phyloP scores from a whole-genome alignment of 1,284 basidiomycete genomes.

The Malassezia yamatoensis region DNA sequence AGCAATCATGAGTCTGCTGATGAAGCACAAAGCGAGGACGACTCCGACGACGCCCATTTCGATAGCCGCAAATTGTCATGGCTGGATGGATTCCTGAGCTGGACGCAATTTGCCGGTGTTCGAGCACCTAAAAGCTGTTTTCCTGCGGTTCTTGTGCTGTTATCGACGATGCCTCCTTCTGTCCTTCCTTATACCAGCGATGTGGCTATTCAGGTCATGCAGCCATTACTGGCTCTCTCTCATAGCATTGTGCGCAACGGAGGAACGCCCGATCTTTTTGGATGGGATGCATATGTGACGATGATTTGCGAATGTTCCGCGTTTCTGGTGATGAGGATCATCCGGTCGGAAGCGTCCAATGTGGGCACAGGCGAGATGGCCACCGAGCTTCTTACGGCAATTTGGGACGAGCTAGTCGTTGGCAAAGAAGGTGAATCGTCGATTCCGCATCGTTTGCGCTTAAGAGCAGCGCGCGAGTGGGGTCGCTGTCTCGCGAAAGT shows the following conservation, averaged over 20 bases:
- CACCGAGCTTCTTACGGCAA: constrained; percentile 8
- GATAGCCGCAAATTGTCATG: too few species aligned
- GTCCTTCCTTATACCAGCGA: constrained; percentile 47
- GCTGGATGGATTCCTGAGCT: constrained; percentile 55
- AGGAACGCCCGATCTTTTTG: constrained; percentile 20
- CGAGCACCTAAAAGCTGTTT: constrained; percentile 67
- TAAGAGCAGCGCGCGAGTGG: constrained; percentile 1
- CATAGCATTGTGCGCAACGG: constrained; percentile 57
- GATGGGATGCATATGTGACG: constrained; percentile 55
- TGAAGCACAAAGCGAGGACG: constrained; percentile 20
- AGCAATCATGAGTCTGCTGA: constrained; percentile 17
- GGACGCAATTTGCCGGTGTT: constrained; percentile 64
- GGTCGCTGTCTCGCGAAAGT: constrained; percentile 1
- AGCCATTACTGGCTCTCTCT: constrained; percentile 66
- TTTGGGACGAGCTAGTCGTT: constrained; percentile 15
- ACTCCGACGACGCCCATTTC: constrained; percentile 15
- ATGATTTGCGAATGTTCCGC: constrained; percentile 62
- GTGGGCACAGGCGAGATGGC: not conserved
- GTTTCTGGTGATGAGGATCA: constrained; percentile 51
- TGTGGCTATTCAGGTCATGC: constrained; percentile 54
- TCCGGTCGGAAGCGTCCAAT: not conserved
- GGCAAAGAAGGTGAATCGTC: not conserved
- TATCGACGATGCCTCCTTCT: constrained; percentile 64
- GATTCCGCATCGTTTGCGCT: not conserved
- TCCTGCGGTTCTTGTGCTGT: constrained; percentile 62